phyloP scores from a whole-genome alignment of 2,329 filamentous ascomycete genomes.

The Aspergillus pseudotamarii region DNA sequence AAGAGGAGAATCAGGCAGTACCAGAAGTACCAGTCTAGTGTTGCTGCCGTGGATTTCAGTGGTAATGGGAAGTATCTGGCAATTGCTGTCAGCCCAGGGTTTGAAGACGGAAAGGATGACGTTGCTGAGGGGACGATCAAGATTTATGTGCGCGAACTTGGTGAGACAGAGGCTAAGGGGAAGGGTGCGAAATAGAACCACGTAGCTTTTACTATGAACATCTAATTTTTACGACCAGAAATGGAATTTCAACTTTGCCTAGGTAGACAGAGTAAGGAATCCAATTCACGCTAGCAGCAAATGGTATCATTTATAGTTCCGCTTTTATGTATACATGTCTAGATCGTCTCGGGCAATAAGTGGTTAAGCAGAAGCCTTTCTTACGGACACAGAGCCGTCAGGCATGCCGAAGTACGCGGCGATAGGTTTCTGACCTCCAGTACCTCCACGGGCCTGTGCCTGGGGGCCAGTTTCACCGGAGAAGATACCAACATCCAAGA shows the following conservation, averaged over 20 bases:
- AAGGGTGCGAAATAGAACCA: constrained; percentile 68
- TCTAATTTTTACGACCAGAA: constrained; percentile 17
- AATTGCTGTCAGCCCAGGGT: constrained; percentile 80
- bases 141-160: constrained; percentile 79
- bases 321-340: constrained; percentile 5
- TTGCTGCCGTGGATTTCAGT: constrained; percentile 77
- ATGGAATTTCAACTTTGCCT: not conserved
- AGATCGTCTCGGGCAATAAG: not conserved
- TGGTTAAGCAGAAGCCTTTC: constrained; percentile 39
- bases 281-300: constrained; percentile 18
- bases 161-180: constrained; percentile 83
- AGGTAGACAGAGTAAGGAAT: not conserved
- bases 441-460: constrained; percentile 60
- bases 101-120: constrained; percentile 84
- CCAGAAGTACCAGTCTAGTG: constrained; percentile 76
- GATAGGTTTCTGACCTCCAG: constrained; percentile 84
- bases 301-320: constrained; percentile 23
- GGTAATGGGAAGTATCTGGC: constrained; percentile 76
- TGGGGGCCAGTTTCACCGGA: constrained; percentile 77
- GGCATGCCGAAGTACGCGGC: constrained; percentile 94
- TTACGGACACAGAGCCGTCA: constrained; percentile 67
- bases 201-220: constrained; percentile 12
- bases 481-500: constrained; percentile 92
- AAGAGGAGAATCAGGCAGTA: constrained; percentile 91
- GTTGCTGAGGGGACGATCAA: constrained; percentile 70